phyloP scores from a whole-genome alignment of 768 basidiomycete species.

The Hygrocybe punicea region DNA sequence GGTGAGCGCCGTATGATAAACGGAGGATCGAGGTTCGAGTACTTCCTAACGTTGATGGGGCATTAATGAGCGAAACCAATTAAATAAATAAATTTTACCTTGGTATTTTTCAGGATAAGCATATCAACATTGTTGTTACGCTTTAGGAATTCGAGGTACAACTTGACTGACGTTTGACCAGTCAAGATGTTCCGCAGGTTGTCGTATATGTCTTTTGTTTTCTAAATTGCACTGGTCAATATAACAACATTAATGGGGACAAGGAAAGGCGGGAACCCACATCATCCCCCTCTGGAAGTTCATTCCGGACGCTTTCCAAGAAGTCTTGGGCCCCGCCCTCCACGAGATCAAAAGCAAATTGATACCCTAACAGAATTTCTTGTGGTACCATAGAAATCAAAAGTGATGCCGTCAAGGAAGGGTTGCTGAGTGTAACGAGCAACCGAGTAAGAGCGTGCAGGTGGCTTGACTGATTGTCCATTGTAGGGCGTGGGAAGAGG shows the following conservation, averaged over 20 bases:
- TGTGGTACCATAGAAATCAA: conserved; percentile 66
- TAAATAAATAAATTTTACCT: conserved; percentile 45
- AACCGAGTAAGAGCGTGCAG: conserved; percentile 82
- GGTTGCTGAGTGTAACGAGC: conserved; percentile 81
- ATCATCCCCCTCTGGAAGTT: conserved; percentile 64
- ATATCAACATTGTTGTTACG: conserved; percentile 92
- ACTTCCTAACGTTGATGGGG: conserved; percentile 55
- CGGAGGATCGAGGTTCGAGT: conserved; percentile 89
- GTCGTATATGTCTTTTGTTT: conserved; percentile 61
- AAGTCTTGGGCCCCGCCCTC: conserved; percentile 95
- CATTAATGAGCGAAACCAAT: background rate
- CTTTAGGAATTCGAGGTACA: conserved; percentile 94
- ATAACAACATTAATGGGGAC: background rate
- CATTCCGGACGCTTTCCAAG: conserved; percentile 67
- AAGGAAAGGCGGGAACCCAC: conserved; percentile 36
- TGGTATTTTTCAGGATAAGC: conserved; percentile 87
- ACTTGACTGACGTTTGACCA: conserved; percentile 87
- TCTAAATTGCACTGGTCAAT: conserved; percentile 36
- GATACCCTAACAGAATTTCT: conserved; percentile 81
- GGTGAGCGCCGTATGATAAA: conserved; percentile 95
- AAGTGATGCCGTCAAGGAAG: conserved; percentile 72
- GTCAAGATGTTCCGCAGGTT: conserved; percentile 79
- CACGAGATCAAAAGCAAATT: conserved; percentile 92
- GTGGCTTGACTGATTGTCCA: conserved; percentile 70
- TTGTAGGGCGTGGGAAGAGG: conserved; percentile 77